These are phyloP conservation scores for Avena sativa DNA, from an alignment of 176 grass and related monocot genomes.

Conservation along the genomic window DNA sequence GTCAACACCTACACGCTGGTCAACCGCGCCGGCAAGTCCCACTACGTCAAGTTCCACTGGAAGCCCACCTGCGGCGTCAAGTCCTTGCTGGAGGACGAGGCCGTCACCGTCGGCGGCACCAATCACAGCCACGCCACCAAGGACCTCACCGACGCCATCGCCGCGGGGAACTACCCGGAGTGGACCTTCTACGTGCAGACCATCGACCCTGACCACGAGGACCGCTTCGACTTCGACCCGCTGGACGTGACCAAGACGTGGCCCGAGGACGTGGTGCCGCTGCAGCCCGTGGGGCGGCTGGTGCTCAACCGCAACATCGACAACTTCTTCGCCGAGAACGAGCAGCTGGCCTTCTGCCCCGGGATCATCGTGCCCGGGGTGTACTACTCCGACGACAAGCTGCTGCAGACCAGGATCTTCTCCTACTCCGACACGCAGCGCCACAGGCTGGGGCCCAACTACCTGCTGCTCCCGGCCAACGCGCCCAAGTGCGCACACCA, in stretches of 20 bases:
- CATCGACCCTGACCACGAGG: slow-evolving; percentile 80
- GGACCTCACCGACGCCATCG: slow-evolving; percentile 86
- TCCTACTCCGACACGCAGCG: slow-evolving; percentile 97
- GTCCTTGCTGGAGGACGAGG: slow-evolving; percentile 78
- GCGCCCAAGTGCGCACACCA: slow-evolving; percentile 89
- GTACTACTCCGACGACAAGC: slow-evolving; percentile 98
- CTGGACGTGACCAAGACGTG: slow-evolving; percentile 99
- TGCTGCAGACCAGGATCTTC: slow-evolving; percentile 98
- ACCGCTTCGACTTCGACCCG: slow-evolving; percentile 82
- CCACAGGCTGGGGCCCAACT: slow-evolving; percentile 84
- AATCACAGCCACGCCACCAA: slow-evolving; percentile 99
- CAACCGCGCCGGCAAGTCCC: slow-evolving; percentile 72
- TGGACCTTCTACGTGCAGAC: slow-evolving; percentile 92
- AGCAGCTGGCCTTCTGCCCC: slow-evolving; percentile 95
- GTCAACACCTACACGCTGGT: slow-evolving; percentile 95
- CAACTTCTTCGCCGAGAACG: slow-evolving; percentile 97
- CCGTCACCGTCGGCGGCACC: slow-evolving; percentile 76
- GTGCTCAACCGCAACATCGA: slow-evolving; percentile 96
- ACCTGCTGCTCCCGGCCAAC: slow-evolving; percentile 90
- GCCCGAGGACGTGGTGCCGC: slow-evolving; percentile 86
- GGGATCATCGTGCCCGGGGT: slow-evolving; percentile 84
- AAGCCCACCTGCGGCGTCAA: slow-evolving; percentile 90
- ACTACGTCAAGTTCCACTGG: slow-evolving; percentile 99
- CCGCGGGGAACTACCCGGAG: slow-evolving; percentile 86
- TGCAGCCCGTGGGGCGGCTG: slow-evolving; percentile 87